Evolutionary conservation across 2,329 filamentous ascomycete genomes (phyloP).

Genomic region (Xylariaceae sp.): DNA sequence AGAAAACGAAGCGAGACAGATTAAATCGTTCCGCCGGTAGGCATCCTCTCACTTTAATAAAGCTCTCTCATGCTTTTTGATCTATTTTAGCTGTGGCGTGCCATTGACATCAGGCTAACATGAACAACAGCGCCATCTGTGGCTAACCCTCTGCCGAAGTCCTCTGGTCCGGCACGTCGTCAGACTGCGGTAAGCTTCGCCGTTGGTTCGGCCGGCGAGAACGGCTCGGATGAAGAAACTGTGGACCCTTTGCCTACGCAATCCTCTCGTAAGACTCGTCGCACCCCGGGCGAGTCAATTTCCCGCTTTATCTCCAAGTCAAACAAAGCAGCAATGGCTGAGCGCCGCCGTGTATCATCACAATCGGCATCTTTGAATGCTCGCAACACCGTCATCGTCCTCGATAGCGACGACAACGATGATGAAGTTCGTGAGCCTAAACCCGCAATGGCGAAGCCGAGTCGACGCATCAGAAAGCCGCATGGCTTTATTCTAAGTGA

Average conservation of each 20-base stretch:
- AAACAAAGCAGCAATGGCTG: slow-evolving; percentile 8
- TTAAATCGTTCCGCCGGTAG: slow-evolving; percentile 18
- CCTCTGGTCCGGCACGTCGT: neutral
- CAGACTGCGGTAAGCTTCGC: slow-evolving; percentile 16
- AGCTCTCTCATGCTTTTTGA: neutral
- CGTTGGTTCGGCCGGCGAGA: slow-evolving; percentile 26
- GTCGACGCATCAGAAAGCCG: slow-evolving; percentile 18
- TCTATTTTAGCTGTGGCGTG: neutral
- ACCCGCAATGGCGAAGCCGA: too few species aligned
- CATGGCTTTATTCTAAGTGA: slow-evolving; percentile 15
- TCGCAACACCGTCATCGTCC: slow-evolving; percentile 21
- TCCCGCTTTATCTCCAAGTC: neutral
- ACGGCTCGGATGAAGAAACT: slow-evolving; percentile 22
- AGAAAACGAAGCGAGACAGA: slow-evolving; percentile 17
- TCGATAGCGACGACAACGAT: slow-evolving; percentile 25
- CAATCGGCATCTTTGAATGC: slow-evolving; percentile 30
- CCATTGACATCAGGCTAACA: slow-evolving; percentile 5
- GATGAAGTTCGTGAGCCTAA: too few species aligned
- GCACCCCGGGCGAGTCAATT: neutral
- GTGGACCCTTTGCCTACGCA: slow-evolving; percentile 20
- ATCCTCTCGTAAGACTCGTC: slow-evolving; percentile 4
- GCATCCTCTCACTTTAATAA: slow-evolving; percentile 3
- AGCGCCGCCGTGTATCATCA: slow-evolving; percentile 22
- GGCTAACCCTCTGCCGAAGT: slow-evolving; percentile 29
- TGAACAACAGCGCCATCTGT: slow-evolving; percentile 10